Percentiles rank a stretch among this genome's conserved stretches.
These are phyloP conservation scores for Ascochyta viciae-villosae DNA, from an alignment of 2,329 filamentous ascomycete species.

Conservation along the genomic window DNA sequence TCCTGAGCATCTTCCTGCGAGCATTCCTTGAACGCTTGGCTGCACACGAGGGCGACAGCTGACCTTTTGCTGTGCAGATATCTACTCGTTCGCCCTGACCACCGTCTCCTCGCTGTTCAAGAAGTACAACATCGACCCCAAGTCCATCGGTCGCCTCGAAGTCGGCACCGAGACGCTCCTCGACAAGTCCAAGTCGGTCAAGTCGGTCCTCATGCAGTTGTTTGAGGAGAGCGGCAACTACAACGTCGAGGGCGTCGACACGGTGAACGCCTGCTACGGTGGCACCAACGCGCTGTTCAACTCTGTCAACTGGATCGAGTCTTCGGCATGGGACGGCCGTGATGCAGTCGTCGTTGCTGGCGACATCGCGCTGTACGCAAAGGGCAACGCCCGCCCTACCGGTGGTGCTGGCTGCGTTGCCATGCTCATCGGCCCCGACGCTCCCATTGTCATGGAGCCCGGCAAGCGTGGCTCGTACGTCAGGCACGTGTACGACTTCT, in stretches of 20 bases:
- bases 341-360: conserved; percentile 61
- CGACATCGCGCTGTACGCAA: conserved; percentile 63
- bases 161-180: conserved; percentile 62
- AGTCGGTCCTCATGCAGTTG: conserved; percentile 62
- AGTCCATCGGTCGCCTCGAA: conserved; percentile 59
- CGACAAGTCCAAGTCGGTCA: conserved; percentile 64
- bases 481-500: conserved; percentile 62
- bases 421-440: conserved; percentile 61
- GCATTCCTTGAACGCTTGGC: neutral
- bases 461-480: conserved; percentile 60
- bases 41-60: conserved; percentile 16
- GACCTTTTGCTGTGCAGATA: conserved; percentile 49
- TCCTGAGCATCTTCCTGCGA: neutral
- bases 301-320: conserved; percentile 62
- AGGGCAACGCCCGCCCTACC: conserved; percentile 60
- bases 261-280: conserved; percentile 62
- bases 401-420: conserved; percentile 62
- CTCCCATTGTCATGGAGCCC: conserved; percentile 58
- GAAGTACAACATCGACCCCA: conserved; percentile 61
- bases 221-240: conserved; percentile 60
- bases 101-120: conserved; percentile 59
- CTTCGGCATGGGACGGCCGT: conserved; percentile 61
- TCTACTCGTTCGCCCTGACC: conserved; percentile 62
- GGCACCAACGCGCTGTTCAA: conserved; percentile 64
- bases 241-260: conserved; percentile 62